A percentile compares a stretch with the other conserved stretches of the same genome.
Conservation (phyloP, 805 yeast genomes). For the Hanseniaspora vineae region DNA sequence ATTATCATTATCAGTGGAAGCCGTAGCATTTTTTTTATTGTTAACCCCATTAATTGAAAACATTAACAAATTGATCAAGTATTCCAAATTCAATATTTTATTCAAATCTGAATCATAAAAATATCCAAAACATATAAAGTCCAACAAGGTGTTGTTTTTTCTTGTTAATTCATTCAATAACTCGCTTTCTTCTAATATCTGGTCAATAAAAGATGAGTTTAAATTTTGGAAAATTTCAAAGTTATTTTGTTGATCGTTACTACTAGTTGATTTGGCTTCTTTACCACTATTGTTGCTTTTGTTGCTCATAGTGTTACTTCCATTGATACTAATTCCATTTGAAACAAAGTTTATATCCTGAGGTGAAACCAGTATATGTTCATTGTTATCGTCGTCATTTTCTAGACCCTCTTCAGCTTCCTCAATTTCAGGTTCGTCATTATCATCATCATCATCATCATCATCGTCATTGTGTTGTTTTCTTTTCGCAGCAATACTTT, state of each 20-base stretch:
- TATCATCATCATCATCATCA: neutral
- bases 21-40: neutral
- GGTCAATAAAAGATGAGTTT: conserved; percentile 23
- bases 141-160: conserved; percentile 29
- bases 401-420: neutral
- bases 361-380: too few relatives aligned
- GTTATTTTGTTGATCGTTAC: neutral
- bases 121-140: conserved; percentile 37
- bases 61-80: conserved; percentile 18
- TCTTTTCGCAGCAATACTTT: neutral
- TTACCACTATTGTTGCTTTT: neutral
- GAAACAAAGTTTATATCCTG: neutral
- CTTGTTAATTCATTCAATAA: conserved; percentile 25
- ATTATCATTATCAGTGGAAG: neutral
- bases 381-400: too few relatives aligned
- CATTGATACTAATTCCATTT: neutral
- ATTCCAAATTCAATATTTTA: conserved; percentile 19
- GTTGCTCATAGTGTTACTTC: conserved; percentile 1
- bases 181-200: conserved; percentile 25
- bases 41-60: conserved; percentile 5
- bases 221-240: conserved; percentile 5
- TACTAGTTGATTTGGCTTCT: neutral
- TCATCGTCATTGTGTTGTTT: too few relatives aligned
- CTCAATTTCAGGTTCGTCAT: neutral
- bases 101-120: conserved; percentile 11